phyloP scores from a whole-genome alignment of 169 alveolate genomes.

The Prorocentrum cordatum region DNA sequence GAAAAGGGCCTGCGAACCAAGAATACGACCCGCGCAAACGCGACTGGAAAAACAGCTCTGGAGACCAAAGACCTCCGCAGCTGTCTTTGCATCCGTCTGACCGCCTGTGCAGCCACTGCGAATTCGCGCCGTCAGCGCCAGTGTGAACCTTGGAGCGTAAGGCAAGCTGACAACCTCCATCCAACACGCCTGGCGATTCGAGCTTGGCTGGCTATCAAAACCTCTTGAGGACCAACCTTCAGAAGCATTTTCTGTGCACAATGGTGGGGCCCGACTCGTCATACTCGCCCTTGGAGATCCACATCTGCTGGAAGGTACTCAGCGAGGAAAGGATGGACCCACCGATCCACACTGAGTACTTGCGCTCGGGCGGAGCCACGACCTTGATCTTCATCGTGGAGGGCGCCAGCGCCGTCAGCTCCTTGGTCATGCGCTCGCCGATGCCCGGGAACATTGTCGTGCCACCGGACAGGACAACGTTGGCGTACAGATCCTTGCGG shows the following conservation, averaged over 20 bases:
- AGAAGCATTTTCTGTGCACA: slow-evolving; percentile 95
- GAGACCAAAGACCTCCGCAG: too few relatives aligned
- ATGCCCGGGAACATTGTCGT: slow-evolving; percentile 92
- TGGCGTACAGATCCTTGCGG: slow-evolving; percentile 89
- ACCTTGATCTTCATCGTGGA: slow-evolving; percentile 91
- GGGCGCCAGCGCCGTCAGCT: slow-evolving; percentile 88
- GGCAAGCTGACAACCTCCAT: too few relatives aligned
- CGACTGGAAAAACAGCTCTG: too few relatives aligned
- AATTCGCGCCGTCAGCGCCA: too few relatives aligned
- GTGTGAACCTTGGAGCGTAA: too few relatives aligned
- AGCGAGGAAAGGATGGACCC: slow-evolving; percentile 91
- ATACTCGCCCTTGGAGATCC: slow-evolving; percentile 94
- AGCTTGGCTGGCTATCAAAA: too few relatives aligned
- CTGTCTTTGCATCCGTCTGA: too few relatives aligned
- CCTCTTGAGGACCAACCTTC: too few relatives aligned
- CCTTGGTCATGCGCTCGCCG: slow-evolving; percentile 92
- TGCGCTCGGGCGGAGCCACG: slow-evolving; percentile 96
- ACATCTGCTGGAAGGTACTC: slow-evolving; percentile 91
- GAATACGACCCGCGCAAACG: too few relatives aligned
- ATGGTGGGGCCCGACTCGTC: slow-evolving; percentile 94
- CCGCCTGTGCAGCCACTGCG: too few relatives aligned
- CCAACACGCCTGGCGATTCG: too few relatives aligned
- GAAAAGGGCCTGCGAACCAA: too few relatives aligned
- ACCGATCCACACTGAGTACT: slow-evolving; percentile 95
- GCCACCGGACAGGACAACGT: slow-evolving; percentile 92